Percentiles rank a stretch among this genome's conserved stretches.
Conservation (phyloP, 192 early-diverging fungal genomes). For the Dissophora ornata region DNA sequence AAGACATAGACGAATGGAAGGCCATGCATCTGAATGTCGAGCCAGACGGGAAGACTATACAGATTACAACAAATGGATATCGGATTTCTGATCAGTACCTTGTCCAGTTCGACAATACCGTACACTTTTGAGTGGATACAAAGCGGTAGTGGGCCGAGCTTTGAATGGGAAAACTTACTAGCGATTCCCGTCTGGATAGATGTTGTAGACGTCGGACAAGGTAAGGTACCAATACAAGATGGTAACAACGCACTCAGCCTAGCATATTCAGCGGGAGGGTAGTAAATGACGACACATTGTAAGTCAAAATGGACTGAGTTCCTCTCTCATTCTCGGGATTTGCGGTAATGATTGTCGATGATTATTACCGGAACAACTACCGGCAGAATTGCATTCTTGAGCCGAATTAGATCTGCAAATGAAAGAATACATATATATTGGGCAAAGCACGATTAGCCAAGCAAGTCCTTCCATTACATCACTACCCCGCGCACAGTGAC, state of each 20-base stretch:
- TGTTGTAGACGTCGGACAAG: slow-evolving; percentile 12
- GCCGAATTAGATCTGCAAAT: background rate
- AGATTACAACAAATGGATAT: too few relatives aligned
- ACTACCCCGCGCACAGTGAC: too few relatives aligned
- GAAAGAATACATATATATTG: background rate
- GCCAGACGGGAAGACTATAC: slow-evolving; percentile 28
- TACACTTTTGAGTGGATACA: too few relatives aligned
- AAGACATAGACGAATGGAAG: slow-evolving; percentile 20
- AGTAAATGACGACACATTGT: background rate
- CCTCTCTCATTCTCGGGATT: too few relatives aligned
- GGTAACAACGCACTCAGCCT: slow-evolving; percentile 20
- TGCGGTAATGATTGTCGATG: too few relatives aligned
- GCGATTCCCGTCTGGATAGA: slow-evolving; percentile 36
- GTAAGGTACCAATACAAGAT: slow-evolving; percentile 31
- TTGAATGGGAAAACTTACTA: slow-evolving; percentile 14
- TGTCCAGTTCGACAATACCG: too few relatives aligned
- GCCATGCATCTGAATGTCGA: slow-evolving; percentile 44
- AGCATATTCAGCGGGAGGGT: background rate
- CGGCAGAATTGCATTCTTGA: slow-evolving; percentile 30
- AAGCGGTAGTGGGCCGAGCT: too few relatives aligned
- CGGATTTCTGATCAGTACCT: too few relatives aligned
- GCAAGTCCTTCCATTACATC: too few relatives aligned
- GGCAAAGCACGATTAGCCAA: too few relatives aligned
- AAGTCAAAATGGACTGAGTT: too few relatives aligned
- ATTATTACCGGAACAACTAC: slow-evolving; percentile 8